Conservation (phyloP, 441 rosid genomes). For the Biscutella laevigata region DNA sequence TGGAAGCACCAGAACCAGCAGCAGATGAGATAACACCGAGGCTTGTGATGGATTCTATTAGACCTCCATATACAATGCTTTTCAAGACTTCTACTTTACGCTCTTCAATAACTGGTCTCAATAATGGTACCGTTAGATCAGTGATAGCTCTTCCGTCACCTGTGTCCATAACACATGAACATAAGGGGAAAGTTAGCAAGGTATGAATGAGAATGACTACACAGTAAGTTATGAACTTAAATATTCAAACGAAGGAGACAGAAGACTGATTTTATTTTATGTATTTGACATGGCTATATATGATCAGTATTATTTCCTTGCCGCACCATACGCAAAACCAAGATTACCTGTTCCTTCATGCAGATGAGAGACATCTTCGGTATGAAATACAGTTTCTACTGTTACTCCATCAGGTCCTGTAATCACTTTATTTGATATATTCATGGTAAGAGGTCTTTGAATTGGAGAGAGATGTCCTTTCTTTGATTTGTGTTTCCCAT, state of each 20-base stretch:
- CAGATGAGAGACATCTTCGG: slow-evolving; percentile 14
- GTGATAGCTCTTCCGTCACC: not conserved
- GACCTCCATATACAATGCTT: slow-evolving; percentile 88
- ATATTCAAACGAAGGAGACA: not conserved
- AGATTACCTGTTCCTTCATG: slow-evolving; percentile 31
- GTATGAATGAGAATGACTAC: not conserved
- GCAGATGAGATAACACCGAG: slow-evolving; percentile 84
- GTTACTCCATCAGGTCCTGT: slow-evolving; percentile 15
- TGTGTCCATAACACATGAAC: slow-evolving; percentile 9
- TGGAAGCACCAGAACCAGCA: slow-evolving; percentile 67
- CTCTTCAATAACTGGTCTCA: slow-evolving; percentile 23
- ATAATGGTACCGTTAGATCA: slow-evolving; percentile 5
- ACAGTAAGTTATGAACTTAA: not conserved
- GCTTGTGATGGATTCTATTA: slow-evolving; percentile 70
- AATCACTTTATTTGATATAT: slow-evolving; percentile 10
- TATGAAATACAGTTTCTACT: slow-evolving; percentile 18
- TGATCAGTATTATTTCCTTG: not conserved
- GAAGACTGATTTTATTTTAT: not conserved
- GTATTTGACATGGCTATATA: not conserved
- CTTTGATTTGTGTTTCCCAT: slow-evolving; percentile 2
- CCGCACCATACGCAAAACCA: not conserved
- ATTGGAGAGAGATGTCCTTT: slow-evolving; percentile 19
- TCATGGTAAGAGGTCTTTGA: slow-evolving; percentile 11
- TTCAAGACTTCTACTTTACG: slow-evolving; percentile 50
- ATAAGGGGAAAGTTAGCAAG: not conserved